Evolutionary conservation across 352 stramenopile species (phyloP).

Genomic region (Pilasporangium apinafurcum): DNA sequence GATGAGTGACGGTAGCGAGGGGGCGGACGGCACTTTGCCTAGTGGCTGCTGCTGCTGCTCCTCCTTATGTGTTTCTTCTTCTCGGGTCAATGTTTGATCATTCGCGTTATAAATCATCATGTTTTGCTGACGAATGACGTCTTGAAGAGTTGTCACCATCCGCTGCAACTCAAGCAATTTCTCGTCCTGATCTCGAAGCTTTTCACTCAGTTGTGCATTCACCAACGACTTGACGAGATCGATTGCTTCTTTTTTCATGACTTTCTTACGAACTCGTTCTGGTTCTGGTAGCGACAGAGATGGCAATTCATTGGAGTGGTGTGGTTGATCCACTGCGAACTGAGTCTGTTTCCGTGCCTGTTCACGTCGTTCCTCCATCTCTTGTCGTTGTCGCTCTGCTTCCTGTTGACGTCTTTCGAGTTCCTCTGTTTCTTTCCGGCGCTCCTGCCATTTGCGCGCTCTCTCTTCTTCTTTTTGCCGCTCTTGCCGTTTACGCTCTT

Average conservation of each 20-base stretch:
- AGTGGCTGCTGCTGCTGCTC: not conserved
- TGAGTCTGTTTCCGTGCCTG: not conserved
- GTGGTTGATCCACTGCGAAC: not conserved
- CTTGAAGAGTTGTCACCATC: conserved; percentile 29
- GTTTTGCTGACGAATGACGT: conserved; percentile 31
- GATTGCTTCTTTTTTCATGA: conserved; percentile 45
- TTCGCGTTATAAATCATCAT: conserved; percentile 25
- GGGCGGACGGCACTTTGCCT: conserved; percentile 1
- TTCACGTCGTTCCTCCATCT: not conserved
- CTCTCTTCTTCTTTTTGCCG: conserved; percentile 3
- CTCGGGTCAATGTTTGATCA: conserved; percentile 9
- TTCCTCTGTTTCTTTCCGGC: not conserved
- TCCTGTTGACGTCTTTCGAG: conserved; percentile 2
- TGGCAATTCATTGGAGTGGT: too few species aligned
- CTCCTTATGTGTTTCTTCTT: not conserved
- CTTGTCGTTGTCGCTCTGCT: not conserved
- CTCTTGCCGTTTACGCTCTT: not conserved
- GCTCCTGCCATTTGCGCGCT: conserved; percentile 1
- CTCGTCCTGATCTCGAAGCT: conserved; percentile 25
- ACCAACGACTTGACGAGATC: conserved; percentile 31
- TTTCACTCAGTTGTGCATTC: conserved; percentile 27
- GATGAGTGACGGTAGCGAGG: not conserved
- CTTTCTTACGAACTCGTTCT: conserved; percentile 22
- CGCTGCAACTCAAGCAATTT: conserved; percentile 37
- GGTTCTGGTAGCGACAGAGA: too few species aligned